Conservation (phyloP, 768 basidiomycete species). For the Calocera cornea region DNA sequence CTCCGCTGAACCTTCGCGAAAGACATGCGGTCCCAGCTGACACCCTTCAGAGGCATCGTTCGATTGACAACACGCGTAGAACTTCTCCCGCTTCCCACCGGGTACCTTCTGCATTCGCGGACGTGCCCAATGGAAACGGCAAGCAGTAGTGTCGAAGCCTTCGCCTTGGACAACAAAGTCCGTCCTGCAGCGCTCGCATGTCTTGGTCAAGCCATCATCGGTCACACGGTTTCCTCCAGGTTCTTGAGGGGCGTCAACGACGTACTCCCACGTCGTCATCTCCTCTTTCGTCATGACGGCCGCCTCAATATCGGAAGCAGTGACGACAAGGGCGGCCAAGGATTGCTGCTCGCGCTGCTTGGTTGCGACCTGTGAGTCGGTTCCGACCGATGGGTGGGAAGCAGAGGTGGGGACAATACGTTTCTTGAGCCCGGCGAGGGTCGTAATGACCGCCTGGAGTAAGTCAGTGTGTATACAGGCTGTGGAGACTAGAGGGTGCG, state of each 20-base stretch:
- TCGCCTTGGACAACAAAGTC: conserved; percentile 52
- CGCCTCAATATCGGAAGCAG: conserved; percentile 35
- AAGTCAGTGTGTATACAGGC: conserved; percentile 8
- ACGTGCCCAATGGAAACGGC: conserved; percentile 75
- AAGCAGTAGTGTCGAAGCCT: conserved; percentile 44
- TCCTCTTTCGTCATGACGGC: conserved; percentile 46
- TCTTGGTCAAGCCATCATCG: conserved; percentile 39
- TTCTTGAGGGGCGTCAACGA: conserved; percentile 51
- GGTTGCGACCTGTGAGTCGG: conserved; percentile 45
- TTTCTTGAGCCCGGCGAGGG: conserved; percentile 39
- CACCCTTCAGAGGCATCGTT: conserved; percentile 53
- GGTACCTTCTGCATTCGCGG: conserved; percentile 45
- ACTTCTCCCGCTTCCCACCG: conserved; percentile 61
- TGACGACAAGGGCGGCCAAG: conserved; percentile 40
- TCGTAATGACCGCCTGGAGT: conserved; percentile 37
- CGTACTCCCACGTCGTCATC: conserved; percentile 54
- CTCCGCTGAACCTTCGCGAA: conserved; percentile 57
- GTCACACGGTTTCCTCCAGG: conserved; percentile 51
- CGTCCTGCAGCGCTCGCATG: conserved; percentile 68
- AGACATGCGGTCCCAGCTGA: conserved; percentile 73
- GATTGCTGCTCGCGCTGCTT: conserved; percentile 44
- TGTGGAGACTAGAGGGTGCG: no score
- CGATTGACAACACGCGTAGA: conserved; percentile 67
- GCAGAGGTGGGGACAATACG: conserved; percentile 42
- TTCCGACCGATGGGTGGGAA: conserved; percentile 64